phyloP scores from a whole-genome alignment of 163 green algal species.

The Smithsoniella earleae region DNA sequence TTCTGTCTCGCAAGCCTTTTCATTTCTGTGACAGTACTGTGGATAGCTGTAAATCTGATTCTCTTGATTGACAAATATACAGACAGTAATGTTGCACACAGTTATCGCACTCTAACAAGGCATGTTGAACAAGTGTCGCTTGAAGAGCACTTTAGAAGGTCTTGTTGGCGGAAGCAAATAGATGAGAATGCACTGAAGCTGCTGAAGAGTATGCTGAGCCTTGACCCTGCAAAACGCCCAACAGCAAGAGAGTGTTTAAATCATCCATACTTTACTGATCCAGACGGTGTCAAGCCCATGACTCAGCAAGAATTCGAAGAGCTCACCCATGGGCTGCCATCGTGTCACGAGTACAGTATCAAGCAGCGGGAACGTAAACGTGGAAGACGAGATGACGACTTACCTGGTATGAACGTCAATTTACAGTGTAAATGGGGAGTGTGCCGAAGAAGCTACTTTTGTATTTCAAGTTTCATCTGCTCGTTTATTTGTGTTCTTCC shows the following conservation, averaged over 20 bases:
- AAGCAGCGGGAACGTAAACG: not conserved
- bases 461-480: no score
- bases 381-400: not conserved
- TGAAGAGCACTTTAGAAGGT: not conserved
- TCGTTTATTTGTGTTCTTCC: no score
- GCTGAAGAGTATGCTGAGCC: conserved; percentile 57
- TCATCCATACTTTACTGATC: conserved; percentile 16
- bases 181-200: conserved; percentile 52
- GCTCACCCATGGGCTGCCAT: not conserved
- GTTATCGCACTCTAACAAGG: not conserved
- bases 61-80: no score
- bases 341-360: conserved; percentile 4
- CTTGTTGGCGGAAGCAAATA: conserved; percentile 22
- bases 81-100: not conserved
- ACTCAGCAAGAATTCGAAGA: conserved; percentile 12
- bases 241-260: not conserved
- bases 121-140: conserved; percentile 3
- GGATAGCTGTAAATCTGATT: not conserved
- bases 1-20: no score
- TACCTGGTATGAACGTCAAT: no score
- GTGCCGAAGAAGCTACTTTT: no score
- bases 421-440: no score
- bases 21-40: no score
- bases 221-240: conserved; percentile 55
- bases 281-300: not conserved